Evolutionary conservation across 2,329 filamentous ascomycete species (phyloP), one percentile per base, ranked within the genome.

Genomic region (Diaporthe longicolla): DNA sequence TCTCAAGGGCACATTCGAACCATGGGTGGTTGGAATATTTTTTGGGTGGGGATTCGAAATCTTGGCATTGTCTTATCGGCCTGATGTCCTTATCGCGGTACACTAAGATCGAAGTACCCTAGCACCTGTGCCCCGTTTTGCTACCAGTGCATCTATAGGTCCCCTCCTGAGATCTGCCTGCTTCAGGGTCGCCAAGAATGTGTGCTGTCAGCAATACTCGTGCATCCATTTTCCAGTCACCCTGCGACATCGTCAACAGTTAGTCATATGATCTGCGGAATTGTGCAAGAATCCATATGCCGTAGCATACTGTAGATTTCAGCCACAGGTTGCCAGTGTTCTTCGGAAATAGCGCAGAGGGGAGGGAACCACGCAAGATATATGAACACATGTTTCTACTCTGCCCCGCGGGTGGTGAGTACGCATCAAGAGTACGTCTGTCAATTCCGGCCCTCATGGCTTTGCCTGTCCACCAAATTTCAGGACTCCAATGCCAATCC

Each of bases 41-140:
- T 65, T 71, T 74, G 32, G 37, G 69, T 54, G 55, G 73, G 59
- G 70, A 71, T 74, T 66, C 63, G 73, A 73, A 74, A 73, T 74
- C 72, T 74, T 74, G 73, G 73, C 65, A 57, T 61, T 40, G 63
- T 19, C 57, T 66, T 55, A 58, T 69, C 43, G 21, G n/a, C 48
- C 4, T 40, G 48, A 24, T 29, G 15, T 21, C 37, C 63, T 68
- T 68, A 68, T 68, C 63, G 21, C 4, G n/a, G 13, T 24, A 6
- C n/a, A 50, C 45, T 11, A 24, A 37, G 15, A 26, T 37, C 63
- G 21, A 66, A 24, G 61, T 66, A 37, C 43, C 61, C 45, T 24
- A 17, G 59, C 48, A 24, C 37, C 58, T 63, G 7, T 26, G 6
- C 45, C 45, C 26, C n/a, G 10, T n/a, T 26, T 24, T 40, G 35